Percentiles rank a stretch among this genome's conserved stretches.
These are phyloP conservation scores for Clarireedia hainanense DNA, from an alignment of 2,329 filamentous ascomycete genomes.

Conservation along the genomic window DNA sequence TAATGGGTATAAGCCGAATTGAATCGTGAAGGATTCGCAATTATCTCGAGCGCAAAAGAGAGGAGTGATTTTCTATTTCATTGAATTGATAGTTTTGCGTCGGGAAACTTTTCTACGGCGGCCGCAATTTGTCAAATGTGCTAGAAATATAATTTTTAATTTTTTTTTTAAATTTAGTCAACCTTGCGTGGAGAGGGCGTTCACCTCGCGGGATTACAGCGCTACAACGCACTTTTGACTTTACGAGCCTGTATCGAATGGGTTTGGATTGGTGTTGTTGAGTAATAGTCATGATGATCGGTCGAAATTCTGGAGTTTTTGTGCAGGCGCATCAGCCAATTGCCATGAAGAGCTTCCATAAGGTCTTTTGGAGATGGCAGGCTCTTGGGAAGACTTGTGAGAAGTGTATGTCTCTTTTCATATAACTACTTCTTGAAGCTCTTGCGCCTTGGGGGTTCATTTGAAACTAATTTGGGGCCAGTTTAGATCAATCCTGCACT, in stretches of 20 bases:
- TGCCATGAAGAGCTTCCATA: background rate
- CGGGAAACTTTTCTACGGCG: slow-evolving; percentile 6
- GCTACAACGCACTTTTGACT: background rate
- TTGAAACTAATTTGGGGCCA: no score
- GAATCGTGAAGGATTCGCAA: no score
- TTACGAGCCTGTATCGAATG: background rate
- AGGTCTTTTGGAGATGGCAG: slow-evolving; percentile 4
- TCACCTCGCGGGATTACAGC: background rate
- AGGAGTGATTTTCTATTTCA: background rate
- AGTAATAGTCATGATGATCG: background rate
- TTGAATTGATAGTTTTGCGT: background rate
- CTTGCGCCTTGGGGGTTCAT: no score
- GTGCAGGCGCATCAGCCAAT: background rate
- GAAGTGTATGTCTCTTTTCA: background rate
- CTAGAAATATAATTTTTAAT: background rate
- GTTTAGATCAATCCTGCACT: no score
- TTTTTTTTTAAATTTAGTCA: background rate
- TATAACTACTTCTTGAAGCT: background rate
- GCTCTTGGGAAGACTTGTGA: background rate
- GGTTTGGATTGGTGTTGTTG: no score
- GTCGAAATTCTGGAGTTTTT: background rate
- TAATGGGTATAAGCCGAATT: no score
- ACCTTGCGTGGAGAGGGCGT: background rate
- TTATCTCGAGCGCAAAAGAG: background rate
- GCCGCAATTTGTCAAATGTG: background rate